A percentile compares a stretch with the other conserved stretches of the same genome.
Conservation (phyloP, 1,284 basidiomycete species). For the Lentinus polychrous region DNA sequence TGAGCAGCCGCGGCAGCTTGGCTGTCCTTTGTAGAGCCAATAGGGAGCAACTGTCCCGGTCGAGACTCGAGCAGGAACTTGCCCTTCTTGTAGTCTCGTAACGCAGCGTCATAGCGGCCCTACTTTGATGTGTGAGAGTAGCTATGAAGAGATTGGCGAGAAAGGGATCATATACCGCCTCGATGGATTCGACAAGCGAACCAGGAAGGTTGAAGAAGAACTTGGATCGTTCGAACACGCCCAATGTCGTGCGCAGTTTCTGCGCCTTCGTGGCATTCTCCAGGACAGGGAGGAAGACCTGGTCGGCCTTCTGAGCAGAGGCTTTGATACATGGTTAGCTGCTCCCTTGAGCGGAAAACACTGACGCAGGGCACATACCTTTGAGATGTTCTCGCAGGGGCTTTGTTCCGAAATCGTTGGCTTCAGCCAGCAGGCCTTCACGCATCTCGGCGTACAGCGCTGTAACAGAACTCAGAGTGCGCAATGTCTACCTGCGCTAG, state of each 20-base stretch:
- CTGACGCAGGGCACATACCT: slow-evolving; percentile 45
- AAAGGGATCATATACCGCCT: slow-evolving; percentile 55
- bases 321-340: slow-evolving; percentile 33
- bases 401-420: slow-evolving; percentile 78
- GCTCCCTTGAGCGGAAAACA: too few species aligned
- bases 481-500: background rate
- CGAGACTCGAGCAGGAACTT: slow-evolving; percentile 85
- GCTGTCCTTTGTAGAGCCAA: slow-evolving; percentile 49
- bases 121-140: slow-evolving; percentile 23
- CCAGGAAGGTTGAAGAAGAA: slow-evolving; percentile 99
- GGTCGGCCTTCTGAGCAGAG: slow-evolving; percentile 86
- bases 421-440: slow-evolving; percentile 74
- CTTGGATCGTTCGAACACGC: slow-evolving; percentile 94
- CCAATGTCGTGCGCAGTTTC: slow-evolving; percentile 87
- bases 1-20: slow-evolving; percentile 44
- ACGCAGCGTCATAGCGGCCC: slow-evolving; percentile 90
- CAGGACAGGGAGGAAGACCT: slow-evolving; percentile 93
- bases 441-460: slow-evolving; percentile 92
- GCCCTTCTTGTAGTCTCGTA: slow-evolving; percentile 97
- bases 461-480: slow-evolving; percentile 25
- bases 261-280: slow-evolving; percentile 95
- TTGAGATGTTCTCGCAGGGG: slow-evolving; percentile 82
- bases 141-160: background rate
- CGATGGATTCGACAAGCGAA: slow-evolving; percentile 85
- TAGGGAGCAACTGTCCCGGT: slow-evolving; percentile 75